phyloP scores from a whole-genome alignment of 345 rosid genomes.

The Trapa bicornis region DNA sequence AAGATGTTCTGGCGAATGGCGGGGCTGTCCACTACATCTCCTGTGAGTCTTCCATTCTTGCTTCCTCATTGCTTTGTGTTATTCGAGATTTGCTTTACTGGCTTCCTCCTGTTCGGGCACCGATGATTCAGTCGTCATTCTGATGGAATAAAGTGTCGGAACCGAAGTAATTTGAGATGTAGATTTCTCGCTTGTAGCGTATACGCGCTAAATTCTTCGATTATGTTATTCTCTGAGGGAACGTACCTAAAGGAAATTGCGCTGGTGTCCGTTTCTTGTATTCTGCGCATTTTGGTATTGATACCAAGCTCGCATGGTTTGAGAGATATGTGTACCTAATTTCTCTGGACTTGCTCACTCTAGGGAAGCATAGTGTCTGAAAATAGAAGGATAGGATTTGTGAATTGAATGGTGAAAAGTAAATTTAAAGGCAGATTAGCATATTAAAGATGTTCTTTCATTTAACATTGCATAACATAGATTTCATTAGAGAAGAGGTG shows the following conservation, averaged over 20 bases:
- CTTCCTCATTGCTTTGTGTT: conserved; percentile 5
- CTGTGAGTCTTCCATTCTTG: conserved; percentile 40
- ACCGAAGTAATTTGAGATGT: not conserved
- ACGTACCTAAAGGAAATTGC: not conserved
- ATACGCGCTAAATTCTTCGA: not conserved
- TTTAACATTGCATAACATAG: not conserved
- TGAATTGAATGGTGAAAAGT: not conserved
- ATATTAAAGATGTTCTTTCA: not conserved
- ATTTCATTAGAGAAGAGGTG: not conserved
- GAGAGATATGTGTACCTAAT: no score
- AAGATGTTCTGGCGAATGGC: conserved; percentile 98
- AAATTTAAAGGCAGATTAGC: not conserved
- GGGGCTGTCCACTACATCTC: conserved; percentile 82
- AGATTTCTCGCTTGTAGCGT: not conserved
- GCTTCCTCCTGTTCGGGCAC: not conserved
- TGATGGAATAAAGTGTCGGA: not conserved
- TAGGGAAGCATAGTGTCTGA: no score
- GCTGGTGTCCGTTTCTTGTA: no score
- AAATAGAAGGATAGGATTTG: not conserved
- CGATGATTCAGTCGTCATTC: conserved; percentile 2
- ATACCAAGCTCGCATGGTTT: no score
- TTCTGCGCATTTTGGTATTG: no score
- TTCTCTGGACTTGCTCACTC: no score
- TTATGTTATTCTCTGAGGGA: not conserved
- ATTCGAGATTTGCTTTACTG: conserved; percentile 5